phyloP scores from a whole-genome alignment of 495 filamentous ascomycete species.

The Podospora pseudopauciseta region DNA sequence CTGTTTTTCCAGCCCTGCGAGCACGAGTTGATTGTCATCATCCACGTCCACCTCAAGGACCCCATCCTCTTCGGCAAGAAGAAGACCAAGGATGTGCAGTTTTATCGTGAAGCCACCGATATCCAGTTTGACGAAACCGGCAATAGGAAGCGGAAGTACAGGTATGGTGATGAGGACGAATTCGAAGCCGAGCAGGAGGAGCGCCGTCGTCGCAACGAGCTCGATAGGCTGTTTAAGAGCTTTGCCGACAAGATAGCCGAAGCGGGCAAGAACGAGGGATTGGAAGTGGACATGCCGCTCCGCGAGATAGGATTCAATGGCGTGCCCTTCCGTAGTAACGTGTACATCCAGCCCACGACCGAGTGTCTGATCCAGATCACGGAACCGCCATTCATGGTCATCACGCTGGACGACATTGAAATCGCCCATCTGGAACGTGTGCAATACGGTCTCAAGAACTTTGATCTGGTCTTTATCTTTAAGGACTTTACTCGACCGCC shows the following conservation, averaged over 20 bases:
- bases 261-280: constrained; percentile 74
- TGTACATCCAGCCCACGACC: constrained; percentile 91
- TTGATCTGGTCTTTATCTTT: constrained; percentile 96
- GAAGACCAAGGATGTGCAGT: constrained; percentile 97
- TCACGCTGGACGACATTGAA: constrained; percentile 94
- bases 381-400: constrained; percentile 91
- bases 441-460: constrained; percentile 98
- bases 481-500: constrained; percentile 89
- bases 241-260: constrained; percentile 98
- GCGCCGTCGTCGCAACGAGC: constrained; percentile 77
- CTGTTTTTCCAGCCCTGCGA: constrained; percentile 97
- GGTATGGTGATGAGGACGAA: constrained; percentile 98
- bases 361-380: constrained; percentile 98
- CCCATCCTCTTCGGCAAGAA: constrained; percentile 94
- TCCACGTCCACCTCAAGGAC: constrained; percentile 95
- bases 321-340: constrained; percentile 91
- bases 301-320: constrained; percentile 95
- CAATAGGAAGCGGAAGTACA: constrained; percentile 93
- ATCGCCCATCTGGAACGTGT: constrained; percentile 95
- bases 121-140: constrained; percentile 99
- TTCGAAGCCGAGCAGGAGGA: constrained; percentile 99
- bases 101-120: constrained; percentile 96
- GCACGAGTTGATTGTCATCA: constrained; percentile 94
- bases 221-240: constrained; percentile 91
- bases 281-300: constrained; percentile 94